Base-by-base conservation (phyloP, 2,329 filamentous ascomycete genomes). In the Simplicillium sp. region DNA sequence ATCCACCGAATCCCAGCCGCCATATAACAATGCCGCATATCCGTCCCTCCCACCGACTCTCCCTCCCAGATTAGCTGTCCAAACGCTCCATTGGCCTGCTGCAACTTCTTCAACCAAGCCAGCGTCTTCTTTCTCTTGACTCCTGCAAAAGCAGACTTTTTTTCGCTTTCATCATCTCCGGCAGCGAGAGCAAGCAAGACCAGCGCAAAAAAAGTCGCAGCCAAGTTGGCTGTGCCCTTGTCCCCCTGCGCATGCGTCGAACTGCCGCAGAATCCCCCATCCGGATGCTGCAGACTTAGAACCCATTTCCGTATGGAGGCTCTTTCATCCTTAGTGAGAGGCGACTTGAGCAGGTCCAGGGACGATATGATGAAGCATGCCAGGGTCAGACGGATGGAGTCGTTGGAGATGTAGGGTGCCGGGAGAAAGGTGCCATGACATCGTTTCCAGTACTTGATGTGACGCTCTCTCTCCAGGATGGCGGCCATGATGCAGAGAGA, bases 391-490 rank as follows among this genome's bases (percentile, higher is more conserved):
- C 92, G 88, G 54, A 83, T 90, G 50, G 87, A 87, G 66, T 98
- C 92, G 59, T 84, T 92, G 58, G 80, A 73, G 13, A 86, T 94
- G 67, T 97, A 98, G 47, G 78, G 73, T 36, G 80, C 74, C 0
- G 92, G 92, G 7, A 98, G 79, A 46, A 83, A 75, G 17, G 82
- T 83, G 58, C 83, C 84, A 48, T 92, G 75, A 59, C 90, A 96
- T 57, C 89, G 82, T 49, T 88, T 77, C 82, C 89, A 98, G 73
- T 96, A 98, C 57, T 84, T 87, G 57, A 92, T 70, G 60, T 98
- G 92, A 43, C 72, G 75, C 37, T 75, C 68, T 43, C 71, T 77
- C 55, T 84, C 67, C 46, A 84, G 63, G 17, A 56, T 50, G 3
- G 49, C 50, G 13, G 46, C 38, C 20, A 25, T 25, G 20, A 25